phyloP scores from a whole-genome alignment of 1,139 yeast species.

The Sugiyamaella pinicola region DNA sequence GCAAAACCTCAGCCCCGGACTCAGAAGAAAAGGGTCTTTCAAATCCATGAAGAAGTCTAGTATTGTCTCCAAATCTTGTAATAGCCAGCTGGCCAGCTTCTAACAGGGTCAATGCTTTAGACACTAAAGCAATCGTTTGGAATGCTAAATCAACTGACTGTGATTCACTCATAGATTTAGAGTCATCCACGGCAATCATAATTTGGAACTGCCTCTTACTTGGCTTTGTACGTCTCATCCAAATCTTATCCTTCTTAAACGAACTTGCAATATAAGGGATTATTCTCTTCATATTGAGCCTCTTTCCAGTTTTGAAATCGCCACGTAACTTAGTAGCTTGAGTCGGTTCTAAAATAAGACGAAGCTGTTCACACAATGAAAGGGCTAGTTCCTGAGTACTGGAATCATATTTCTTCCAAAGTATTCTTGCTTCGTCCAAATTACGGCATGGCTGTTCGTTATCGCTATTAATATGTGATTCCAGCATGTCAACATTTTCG shows the following conservation, averaged over 20 bases:
- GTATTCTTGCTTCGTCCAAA: conserved; percentile 66
- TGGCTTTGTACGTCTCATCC: conserved; percentile 98
- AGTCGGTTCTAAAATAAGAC: conserved; percentile 93
- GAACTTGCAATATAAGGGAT: conserved; percentile 98
- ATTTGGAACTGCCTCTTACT: conserved; percentile 96
- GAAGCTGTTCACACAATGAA: conserved; percentile 85
- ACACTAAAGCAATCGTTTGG: conserved; percentile 90
- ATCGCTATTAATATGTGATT: conserved; percentile 33
- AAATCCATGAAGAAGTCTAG: conserved; percentile 86
- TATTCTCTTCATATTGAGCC: conserved; percentile 95
- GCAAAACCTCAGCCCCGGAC: conserved; percentile 81
- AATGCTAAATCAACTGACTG: conserved; percentile 88
- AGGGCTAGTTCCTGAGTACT: conserved; percentile 87
- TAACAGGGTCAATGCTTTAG: conserved; percentile 89
- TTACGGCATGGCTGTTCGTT: conserved; percentile 54
- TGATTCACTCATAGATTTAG: conserved; percentile 96
- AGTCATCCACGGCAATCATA: conserved; percentile 96
- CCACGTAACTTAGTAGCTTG: conserved; percentile 91
- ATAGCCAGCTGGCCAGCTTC: conserved; percentile 94
- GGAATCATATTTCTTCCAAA: conserved; percentile 82
- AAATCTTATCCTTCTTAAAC: conserved; percentile 95
- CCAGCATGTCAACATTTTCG: conserved; percentile 28
- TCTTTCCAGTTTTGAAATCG: conserved; percentile 95
- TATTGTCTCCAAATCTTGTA: conserved; percentile 85
- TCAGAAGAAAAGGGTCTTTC: conserved; percentile 81